These are phyloP conservation scores for Fusarium heterosporum DNA, from an alignment of 2,329 filamentous ascomycete genomes.

Conservation along the genomic window DNA sequence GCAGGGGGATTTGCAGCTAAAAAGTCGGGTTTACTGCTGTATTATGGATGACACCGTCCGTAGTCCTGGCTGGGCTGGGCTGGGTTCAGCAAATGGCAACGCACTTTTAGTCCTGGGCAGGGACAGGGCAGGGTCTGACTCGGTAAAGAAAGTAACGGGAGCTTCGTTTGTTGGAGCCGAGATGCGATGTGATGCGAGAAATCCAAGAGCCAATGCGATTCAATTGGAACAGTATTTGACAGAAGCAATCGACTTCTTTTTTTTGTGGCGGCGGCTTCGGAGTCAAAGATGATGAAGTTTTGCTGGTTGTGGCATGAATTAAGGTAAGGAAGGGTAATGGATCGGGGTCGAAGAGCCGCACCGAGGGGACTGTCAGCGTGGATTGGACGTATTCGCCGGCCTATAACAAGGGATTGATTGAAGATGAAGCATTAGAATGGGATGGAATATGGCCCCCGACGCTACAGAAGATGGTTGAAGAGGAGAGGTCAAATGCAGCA, in stretches of 20 bases:
- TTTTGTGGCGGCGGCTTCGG: slow-evolving; percentile 30
- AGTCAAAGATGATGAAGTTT: slow-evolving; percentile 6
- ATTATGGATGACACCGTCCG: slow-evolving; percentile 8
- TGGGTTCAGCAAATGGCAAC: slow-evolving; percentile 1
- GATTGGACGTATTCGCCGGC: slow-evolving; percentile 26
- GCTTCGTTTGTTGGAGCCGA: slow-evolving; percentile 6
- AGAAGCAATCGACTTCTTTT: slow-evolving; percentile 18
- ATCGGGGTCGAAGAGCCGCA: slow-evolving; percentile 40
- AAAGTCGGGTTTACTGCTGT: slow-evolving; percentile 23
- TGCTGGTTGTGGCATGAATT: slow-evolving; percentile 22
- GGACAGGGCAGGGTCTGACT: slow-evolving; percentile 20
- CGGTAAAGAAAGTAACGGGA: slow-evolving; percentile 6
- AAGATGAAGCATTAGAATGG: slow-evolving; percentile 14
- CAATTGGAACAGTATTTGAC: slow-evolving; percentile 3
- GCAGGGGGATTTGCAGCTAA: slow-evolving; percentile 41
- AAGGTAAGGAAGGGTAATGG: slow-evolving; percentile 12
- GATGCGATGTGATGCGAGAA: background rate
- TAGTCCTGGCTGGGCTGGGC: slow-evolving; percentile 4
- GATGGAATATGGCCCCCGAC: slow-evolving; percentile 6
- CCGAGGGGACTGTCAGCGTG: background rate
- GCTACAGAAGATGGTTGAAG: slow-evolving; percentile 13
- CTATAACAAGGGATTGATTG: slow-evolving; percentile 19
- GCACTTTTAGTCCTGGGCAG: slow-evolving; percentile 2
- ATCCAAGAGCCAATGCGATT: slow-evolving; percentile 8
- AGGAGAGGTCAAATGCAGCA: background rate